Percentiles rank a stretch among this genome's conserved stretches.
phyloP scores from a whole-genome alignment of 352 stramenopile species.

The Peronospora destructor region DNA sequence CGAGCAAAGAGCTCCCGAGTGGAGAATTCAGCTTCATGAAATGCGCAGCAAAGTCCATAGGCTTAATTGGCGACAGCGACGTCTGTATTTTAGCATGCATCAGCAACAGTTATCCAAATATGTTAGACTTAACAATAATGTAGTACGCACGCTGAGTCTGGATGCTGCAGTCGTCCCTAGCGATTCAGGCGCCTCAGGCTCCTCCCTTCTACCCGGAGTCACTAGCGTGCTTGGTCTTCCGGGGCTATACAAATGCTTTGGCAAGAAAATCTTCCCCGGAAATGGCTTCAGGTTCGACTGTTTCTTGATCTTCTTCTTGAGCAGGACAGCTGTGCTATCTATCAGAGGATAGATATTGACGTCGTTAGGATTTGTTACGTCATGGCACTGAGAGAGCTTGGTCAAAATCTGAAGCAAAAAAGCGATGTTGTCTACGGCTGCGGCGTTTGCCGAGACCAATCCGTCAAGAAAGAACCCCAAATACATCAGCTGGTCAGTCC shows the following conservation, averaged over 20 bases:
- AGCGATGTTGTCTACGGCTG: conserved; percentile 72
- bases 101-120: conserved; percentile 5
- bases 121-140: background rate
- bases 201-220: conserved; percentile 16
- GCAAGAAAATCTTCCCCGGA: conserved; percentile 76
- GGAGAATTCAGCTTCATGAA: conserved; percentile 62
- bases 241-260: conserved; percentile 54
- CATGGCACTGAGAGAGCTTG: conserved; percentile 68
- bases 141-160: conserved; percentile 44
- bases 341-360: conserved; percentile 59
- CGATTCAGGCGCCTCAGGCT: conserved; percentile 25
- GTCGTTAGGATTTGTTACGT: conserved; percentile 35
- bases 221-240: conserved; percentile 18
- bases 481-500: conserved; percentile 50
- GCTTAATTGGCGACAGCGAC: conserved; percentile 73
- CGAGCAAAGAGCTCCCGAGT: conserved; percentile 37
- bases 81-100: conserved; percentile 28
- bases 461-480: conserved; percentile 70
- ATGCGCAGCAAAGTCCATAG: conserved; percentile 36
- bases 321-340: conserved; percentile 40
- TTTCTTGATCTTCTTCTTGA: conserved; percentile 84
- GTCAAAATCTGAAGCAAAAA: conserved; percentile 80
- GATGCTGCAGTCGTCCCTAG: conserved; percentile 3
- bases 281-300: conserved; percentile 80
- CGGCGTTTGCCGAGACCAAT: conserved; percentile 44